Evolutionary conservation across 768 basidiomycete species (phyloP).

Genomic region (Auricularia cornea): DNA sequence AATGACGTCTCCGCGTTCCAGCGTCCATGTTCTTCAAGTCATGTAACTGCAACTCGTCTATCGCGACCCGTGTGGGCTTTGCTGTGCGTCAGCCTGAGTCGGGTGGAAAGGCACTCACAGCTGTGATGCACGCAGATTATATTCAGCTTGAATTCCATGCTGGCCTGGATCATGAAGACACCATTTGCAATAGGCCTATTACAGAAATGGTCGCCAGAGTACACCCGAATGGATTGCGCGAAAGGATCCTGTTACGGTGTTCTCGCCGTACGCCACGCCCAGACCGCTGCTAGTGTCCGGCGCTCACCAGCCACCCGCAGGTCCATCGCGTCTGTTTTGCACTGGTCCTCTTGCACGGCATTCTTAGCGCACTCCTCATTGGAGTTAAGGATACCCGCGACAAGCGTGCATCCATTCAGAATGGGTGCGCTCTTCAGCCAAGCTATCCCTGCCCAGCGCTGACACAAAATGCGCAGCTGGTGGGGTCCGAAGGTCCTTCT

Average conservation of each 20-base stretch:
- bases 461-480: conserved; percentile 49
- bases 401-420: conserved; percentile 92
- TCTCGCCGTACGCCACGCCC: conserved; percentile 61
- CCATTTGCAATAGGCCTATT: conserved; percentile 78
- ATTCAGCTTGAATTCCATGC: conserved; percentile 88
- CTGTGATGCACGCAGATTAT: conserved; percentile 54
- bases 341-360: conserved; percentile 76
- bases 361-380: conserved; percentile 70
- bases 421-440: conserved; percentile 87
- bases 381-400: conserved; percentile 86
- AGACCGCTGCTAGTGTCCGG: background rate
- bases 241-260: conserved; percentile 94
- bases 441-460: background rate
- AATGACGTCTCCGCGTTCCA: conserved; percentile 21
- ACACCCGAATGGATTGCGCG: conserved; percentile 95
- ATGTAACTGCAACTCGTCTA: conserved; percentile 98
- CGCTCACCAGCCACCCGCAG: conserved; percentile 26
- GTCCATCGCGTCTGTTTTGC: conserved; percentile 97
- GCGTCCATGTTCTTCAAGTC: conserved; percentile 97
- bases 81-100: conserved; percentile 45
- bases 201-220: conserved; percentile 90
- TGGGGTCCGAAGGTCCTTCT: conserved; percentile 95
- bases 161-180: conserved; percentile 96
- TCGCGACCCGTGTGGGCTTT: conserved; percentile 93
- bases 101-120: background rate